Conservation (phyloP, 1,139 yeast genomes). For the Yamadazyma dushanensis region DNA sequence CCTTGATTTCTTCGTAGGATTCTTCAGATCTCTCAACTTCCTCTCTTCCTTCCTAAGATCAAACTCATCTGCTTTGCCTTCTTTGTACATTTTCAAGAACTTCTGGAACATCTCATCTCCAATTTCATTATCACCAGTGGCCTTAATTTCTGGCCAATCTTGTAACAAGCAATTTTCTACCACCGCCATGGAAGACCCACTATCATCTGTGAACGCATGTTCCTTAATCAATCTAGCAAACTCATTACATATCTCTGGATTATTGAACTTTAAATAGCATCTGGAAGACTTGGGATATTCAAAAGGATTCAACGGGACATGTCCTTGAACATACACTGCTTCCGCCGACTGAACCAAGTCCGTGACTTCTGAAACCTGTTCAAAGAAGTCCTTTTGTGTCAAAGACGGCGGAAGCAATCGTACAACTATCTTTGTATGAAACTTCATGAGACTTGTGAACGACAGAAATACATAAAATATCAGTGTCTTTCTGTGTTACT, state of each 20-base stretch:
- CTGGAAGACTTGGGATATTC: constrained; percentile 28
- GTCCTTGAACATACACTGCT: constrained; percentile 22
- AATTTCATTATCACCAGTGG: neutral
- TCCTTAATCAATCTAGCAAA: constrained; percentile 20
- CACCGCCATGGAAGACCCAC: constrained; percentile 13
- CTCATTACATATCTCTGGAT: constrained; percentile 12
- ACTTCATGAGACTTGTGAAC: constrained; percentile 6
- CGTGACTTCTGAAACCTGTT: constrained; percentile 10
- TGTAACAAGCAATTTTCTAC: constrained; percentile 11
- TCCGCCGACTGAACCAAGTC: neutral
- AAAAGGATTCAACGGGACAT: constrained; percentile 19
- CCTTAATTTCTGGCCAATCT: constrained; percentile 9
- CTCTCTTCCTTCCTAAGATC: neutral
- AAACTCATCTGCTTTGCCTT: constrained; percentile 3
- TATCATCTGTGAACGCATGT: constrained; percentile 22
- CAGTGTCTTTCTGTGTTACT: no score
- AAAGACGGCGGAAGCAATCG: constrained; percentile 19
- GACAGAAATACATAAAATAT: no score
- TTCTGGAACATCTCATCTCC: constrained; percentile 3
- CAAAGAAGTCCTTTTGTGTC: constrained; percentile 14
- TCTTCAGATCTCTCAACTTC: constrained; percentile 4
- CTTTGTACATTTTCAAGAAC: constrained; percentile 5
- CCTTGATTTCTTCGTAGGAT: constrained; percentile 1
- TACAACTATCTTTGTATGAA: constrained; percentile 14
- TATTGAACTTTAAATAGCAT: constrained; percentile 25